Percentiles rank a stretch among this genome's conserved stretches.
phyloP scores from a whole-genome alignment of 768 basidiomycete species.

The Termitomyces titanicus region DNA sequence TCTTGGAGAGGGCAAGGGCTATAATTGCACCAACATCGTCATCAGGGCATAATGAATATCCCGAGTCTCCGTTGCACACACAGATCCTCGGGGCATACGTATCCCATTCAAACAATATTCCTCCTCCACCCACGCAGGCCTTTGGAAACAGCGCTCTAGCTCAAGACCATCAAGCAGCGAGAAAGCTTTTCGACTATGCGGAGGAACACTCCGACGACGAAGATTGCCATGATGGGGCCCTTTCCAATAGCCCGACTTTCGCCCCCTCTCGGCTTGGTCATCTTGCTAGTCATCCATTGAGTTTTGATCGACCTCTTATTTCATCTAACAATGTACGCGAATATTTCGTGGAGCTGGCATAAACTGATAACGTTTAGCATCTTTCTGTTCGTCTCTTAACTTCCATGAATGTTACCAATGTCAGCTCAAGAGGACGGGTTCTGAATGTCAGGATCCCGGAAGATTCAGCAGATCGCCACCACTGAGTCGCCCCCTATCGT shows the following conservation, averaged over 20 bases:
- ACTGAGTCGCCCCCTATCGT: not conserved
- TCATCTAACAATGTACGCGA: conserved; percentile 2
- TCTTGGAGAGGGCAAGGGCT: conserved; percentile 33
- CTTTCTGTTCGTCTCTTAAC: not conserved
- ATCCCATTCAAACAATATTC: not conserved
- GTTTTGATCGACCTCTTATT: not conserved
- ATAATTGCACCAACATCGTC: conserved; percentile 24
- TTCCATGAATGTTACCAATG: not conserved
- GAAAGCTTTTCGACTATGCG: conserved; percentile 7
- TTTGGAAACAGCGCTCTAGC: conserved; percentile 39
- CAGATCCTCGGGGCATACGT: conserved; percentile 8
- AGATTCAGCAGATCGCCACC: conserved; percentile 2
- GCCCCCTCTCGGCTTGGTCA: conserved; percentile 28
- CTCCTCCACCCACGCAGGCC: conserved; percentile 29
- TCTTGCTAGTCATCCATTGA: not conserved
- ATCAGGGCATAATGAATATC: conserved; percentile 4
- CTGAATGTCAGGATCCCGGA: conserved; percentile 8
- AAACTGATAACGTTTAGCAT: conserved; percentile 33
- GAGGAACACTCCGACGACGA: conserved; percentile 4
- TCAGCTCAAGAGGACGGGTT: conserved; percentile 27
- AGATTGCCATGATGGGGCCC: not conserved
- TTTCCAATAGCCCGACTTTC: conserved; percentile 26
- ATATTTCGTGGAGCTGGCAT: not conserved
- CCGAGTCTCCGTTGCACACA: conserved; percentile 10
- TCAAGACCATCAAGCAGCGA: conserved; percentile 14